Base-by-base conservation (phyloP, 192 early-diverging fungal species). In the Linnemannia elongata region DNA sequence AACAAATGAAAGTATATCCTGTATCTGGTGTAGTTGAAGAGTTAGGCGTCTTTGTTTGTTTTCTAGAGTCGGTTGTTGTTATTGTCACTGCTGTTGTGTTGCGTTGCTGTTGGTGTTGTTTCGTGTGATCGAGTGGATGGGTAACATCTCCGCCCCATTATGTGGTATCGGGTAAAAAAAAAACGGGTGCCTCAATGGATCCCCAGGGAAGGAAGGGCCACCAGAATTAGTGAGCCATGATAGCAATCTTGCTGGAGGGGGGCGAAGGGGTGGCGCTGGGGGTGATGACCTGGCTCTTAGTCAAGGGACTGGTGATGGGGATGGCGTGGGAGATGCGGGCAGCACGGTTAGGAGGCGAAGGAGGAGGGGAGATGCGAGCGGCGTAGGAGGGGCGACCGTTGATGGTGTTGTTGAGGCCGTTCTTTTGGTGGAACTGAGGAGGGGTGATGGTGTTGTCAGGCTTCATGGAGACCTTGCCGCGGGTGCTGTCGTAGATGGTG, bases 401-500 rank as follows among this genome's bases (percentile, higher is more conserved):
- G 38, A 76, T 68, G 49, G 49, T 52, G 49, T 52, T 52, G 49
- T 52, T 66, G 30, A 66, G 10, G 30, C 27, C 27, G 60, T 66
- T 66, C 60, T 80, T 80, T 47, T 66, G 73, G 17, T 77, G 79
- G 38, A 78, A 76, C 33, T 36, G 69, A 9, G 55, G 35, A 33
- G 66, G 12, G 6, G 74, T 22, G 15, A 44, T n/a, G 54, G 45
- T 8, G 35, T 36, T 57, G 33, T 80, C 84, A 6, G 84, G 63
- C 76, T 68, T 78, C 76, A 87, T 78, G n/a, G 78, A 78, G 80
- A 87, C 77, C 80, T 87, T 82, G 33, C 90, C 90, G 55, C 91
- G 88, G 45, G 86, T 74, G 33, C 87, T 76, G 76, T 94, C 93
- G 81, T 94, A 95, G 38, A 95, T 77, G 12, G 92, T 93, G 83